A percentile compares a stretch with the other conserved stretches of the same genome.
These are phyloP conservation scores for Botrytis galanthina DNA, from an alignment of 2,329 filamentous ascomycete genomes.

Conservation along the genomic window DNA sequence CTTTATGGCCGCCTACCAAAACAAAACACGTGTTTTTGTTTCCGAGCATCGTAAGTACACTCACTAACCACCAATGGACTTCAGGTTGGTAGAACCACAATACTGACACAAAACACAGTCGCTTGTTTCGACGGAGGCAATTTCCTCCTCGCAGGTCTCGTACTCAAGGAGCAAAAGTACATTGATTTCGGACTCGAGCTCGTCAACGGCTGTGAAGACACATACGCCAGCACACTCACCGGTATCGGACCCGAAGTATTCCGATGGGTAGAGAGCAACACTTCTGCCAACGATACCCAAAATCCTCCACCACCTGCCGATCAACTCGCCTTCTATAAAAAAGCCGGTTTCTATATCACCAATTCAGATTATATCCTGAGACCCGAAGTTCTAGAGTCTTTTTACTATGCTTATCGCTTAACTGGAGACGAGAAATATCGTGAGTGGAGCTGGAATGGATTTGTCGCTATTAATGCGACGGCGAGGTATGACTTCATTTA, in stretches of 20 bases:
- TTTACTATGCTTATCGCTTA: slow-evolving; percentile 82
- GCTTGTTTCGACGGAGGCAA: slow-evolving; percentile 84
- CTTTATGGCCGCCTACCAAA: slow-evolving; percentile 61
- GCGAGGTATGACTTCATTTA: slow-evolving; percentile 39
- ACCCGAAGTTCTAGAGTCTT: slow-evolving; percentile 78
- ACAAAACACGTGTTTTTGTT: slow-evolving; percentile 44
- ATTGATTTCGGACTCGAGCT: slow-evolving; percentile 71
- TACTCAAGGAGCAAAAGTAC: slow-evolving; percentile 64
- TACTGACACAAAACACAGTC: slow-evolving; percentile 43
- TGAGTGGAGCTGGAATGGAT: slow-evolving; percentile 81
- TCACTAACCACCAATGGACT: too few species aligned
- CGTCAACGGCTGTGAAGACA: slow-evolving; percentile 69
- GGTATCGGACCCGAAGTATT: slow-evolving; percentile 73
- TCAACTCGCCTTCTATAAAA: slow-evolving; percentile 59
- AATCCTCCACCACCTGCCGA: slow-evolving; percentile 44
- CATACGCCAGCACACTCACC: slow-evolving; percentile 66
- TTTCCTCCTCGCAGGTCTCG: slow-evolving; percentile 76
- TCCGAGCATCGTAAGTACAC: slow-evolving; percentile 45
- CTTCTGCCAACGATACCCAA: slow-evolving; percentile 40
- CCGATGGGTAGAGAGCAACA: slow-evolving; percentile 52
- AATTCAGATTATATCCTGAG: slow-evolving; percentile 64
- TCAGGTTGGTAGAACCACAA: neutral
- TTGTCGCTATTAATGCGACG: slow-evolving; percentile 62
- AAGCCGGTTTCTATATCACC: slow-evolving; percentile 70
- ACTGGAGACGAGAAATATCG: slow-evolving; percentile 75